Conservation (phyloP, 208 protist genomes). For the Leishmania braziliensis region DNA sequence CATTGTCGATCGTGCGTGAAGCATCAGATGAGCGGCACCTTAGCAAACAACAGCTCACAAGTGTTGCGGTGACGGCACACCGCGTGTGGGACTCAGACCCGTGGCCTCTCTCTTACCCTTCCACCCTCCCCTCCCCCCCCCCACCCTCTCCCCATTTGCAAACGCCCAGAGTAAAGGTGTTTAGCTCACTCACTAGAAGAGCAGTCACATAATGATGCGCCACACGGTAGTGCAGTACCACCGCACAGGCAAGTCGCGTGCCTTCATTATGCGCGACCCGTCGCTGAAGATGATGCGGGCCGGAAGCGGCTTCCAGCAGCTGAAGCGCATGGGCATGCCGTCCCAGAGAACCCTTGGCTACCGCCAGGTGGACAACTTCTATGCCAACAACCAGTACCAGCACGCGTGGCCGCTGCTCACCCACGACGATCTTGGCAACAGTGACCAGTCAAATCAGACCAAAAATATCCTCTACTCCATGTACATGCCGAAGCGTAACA, state of each 20-base stretch:
- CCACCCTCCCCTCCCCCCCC: background rate
- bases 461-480: constrained; percentile 90
- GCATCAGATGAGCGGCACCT: background rate
- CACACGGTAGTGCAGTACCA: constrained; percentile 50
- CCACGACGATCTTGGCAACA: constrained; percentile 90
- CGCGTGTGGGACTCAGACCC: background rate
- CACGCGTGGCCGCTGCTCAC: constrained; percentile 90
- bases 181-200: background rate
- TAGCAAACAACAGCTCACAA: background rate
- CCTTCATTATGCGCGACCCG: constrained; percentile 83
- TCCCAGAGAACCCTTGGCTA: constrained; percentile 56
- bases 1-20: background rate
- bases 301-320: constrained; percentile 65
- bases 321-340: constrained; percentile 84
- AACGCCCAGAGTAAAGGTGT: background rate
- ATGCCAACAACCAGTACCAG: constrained; percentile 87
- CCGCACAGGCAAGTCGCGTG: constrained; percentile 77
- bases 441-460: constrained; percentile 89
- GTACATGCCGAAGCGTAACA: constrained; percentile 93
- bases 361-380: constrained; percentile 74
- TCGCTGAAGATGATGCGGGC: constrained; percentile 72
- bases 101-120: background rate
- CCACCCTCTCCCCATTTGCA: background rate
- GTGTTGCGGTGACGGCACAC: background rate
- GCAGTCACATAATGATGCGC: constrained; percentile 50